Base-by-base conservation (phyloP, 805 yeast species). In the Metschnikowia continentalis region DNA sequence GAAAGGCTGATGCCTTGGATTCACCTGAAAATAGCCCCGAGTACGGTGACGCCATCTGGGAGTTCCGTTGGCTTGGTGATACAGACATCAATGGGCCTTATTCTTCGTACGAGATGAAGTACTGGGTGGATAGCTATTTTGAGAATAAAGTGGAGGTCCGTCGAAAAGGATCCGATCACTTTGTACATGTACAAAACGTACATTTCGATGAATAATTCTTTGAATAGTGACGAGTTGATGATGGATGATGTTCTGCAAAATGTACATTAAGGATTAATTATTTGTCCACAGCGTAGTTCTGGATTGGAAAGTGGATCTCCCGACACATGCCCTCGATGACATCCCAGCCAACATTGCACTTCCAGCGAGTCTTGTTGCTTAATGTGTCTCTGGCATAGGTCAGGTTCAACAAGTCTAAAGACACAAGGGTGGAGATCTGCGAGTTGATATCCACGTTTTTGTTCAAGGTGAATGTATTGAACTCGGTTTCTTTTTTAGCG, bases 361-460 rank as follows among this genome's bases (percentile, higher is more conserved):
- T 84, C 96, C 96, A 90, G 59, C 84, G 80, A 1, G 87, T 79
- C 50, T 81, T 79, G 17, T 90, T 81, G 48, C 82, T 85, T 39
- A 90, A 68, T 22, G 78, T 77, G 60, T 86, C 90, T 13, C 64
- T 68, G 56, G 57, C 72, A 53, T 55, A 74, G 54, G 57, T 77
- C 64, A 61, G 76, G 8, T 75, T 64, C 13, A 80, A 54, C 51
- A 84, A 62, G 33, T 82, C 83, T 56, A 83, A 72, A 0, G 85
- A 71, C 23, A 76, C 70, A 48, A 85, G 66, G 1, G 86, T 83
- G 2, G 89, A 83, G 35, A 85, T 64, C 62, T 82, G 84, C 46
- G 74, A 74, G 52, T 76, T 72, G n/a, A 80, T 67, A 55, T 79
- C 83, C 4, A 76, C 74, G 53, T 74, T 80, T 33, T 67, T 57